Evolutionary conservation across 108 stramenopile genomes (phyloP).

Genomic region (Pseudonitzschia delicatissima): DNA sequence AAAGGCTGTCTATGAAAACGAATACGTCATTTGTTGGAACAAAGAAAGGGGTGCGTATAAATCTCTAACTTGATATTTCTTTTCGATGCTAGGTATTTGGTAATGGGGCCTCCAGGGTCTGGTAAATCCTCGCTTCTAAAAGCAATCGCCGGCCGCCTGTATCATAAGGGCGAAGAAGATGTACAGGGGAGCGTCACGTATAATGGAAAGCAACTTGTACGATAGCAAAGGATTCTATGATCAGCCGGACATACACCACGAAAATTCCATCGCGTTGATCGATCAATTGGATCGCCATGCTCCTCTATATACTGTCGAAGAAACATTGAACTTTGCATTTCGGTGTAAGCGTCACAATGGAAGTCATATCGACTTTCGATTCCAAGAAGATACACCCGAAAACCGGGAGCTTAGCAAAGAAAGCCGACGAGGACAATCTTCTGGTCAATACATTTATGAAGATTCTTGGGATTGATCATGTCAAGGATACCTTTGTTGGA

Average conservation of each 20-base stretch:
- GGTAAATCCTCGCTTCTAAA: slow-evolving; percentile 72
- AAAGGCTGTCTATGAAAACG: no score
- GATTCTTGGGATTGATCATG: slow-evolving; percentile 44
- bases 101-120: slow-evolving; percentile 68
- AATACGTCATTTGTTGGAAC: no score
- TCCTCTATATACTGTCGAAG: slow-evolving; percentile 66
- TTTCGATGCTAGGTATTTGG: slow-evolving; percentile 28
- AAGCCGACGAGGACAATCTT: slow-evolving; percentile 20
- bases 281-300: slow-evolving; percentile 73
- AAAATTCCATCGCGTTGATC: slow-evolving; percentile 52
- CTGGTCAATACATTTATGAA: slow-evolving; percentile 15
- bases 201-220: slow-evolving; percentile 13
- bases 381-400: slow-evolving; percentile 2
- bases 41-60: no score
- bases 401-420: slow-evolving; percentile 17
- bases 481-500: slow-evolving; percentile 82
- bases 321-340: slow-evolving; percentile 78
- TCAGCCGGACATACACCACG: slow-evolving; percentile 27
- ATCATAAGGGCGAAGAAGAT: slow-evolving; percentile 52
- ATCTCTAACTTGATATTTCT: not conserved
- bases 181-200: slow-evolving; percentile 35
- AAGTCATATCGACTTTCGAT: slow-evolving; percentile 18
- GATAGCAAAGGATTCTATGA: slow-evolving; percentile 27
- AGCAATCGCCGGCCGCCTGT: slow-evolving; percentile 60
- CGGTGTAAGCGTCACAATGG: slow-evolving; percentile 51